Base-by-base conservation (phyloP, 371 early-diverging fungal genomes). In the Zancudomyces culisetae region DNA sequence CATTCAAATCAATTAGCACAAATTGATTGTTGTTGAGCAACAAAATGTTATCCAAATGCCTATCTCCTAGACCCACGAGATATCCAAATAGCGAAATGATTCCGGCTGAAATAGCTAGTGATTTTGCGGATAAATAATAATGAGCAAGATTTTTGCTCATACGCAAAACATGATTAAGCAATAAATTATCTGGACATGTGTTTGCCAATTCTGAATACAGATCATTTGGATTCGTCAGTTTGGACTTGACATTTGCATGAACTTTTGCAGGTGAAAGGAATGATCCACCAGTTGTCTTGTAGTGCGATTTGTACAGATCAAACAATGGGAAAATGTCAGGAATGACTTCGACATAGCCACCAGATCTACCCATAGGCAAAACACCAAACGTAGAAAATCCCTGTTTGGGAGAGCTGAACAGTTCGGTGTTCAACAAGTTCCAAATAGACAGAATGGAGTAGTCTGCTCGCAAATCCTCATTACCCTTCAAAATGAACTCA, bases 31-130 rank as follows among this genome's bases (percentile, higher is more conserved):
- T 63, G 58, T 89, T 87, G 0, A 26, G 18, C 13, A 98, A 64
- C 57, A 98, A 45, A 45, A 98, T 89, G 61, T 99, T 99, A 61
- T 95, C 95, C 53, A 90, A 60, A 66, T 99, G 99, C 10, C 99
- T 81, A 67, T 99, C 99, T 10, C 99, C 99, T 29, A 98, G 70
- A 0, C 99, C 99, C 57, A 99, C 80, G n/a, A 98, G 71, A 62
- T 90, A 96, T 0, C 99, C 99, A 40, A 87, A 77, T 43, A 94
- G 83, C 18, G 89, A 90, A 65, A 84, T 85, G 8, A 85, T 82
- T 81, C 70, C 50, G 86, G 90, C 30, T 76, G 76, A 19, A 79
- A 63, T 81, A 74, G 87, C 90, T 84, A 49, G 79, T 67, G 29
- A 55, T 28, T 21, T 46, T 12, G 41, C 24, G 6, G 26, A 13